Evolutionary conservation across 2,329 filamentous ascomycete species (phyloP).

Genomic region (Colletotrichum endophyticum): DNA sequence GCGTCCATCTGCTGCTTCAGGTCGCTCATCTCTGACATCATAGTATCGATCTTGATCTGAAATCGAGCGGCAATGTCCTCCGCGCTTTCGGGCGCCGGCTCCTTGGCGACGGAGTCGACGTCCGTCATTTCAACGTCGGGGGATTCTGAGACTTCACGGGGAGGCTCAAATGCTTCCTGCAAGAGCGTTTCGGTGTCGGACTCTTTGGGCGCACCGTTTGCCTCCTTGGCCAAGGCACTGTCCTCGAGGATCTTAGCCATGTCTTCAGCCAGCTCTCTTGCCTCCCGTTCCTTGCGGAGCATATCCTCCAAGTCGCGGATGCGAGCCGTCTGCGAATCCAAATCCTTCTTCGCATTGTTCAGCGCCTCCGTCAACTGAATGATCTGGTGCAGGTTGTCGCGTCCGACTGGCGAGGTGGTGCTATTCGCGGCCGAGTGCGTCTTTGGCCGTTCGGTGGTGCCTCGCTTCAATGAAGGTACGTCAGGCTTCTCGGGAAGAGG

Average conservation of each 20-base stretch:
- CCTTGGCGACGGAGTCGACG: conserved; percentile 20
- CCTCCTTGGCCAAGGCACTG: conserved; percentile 40
- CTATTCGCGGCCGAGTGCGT: conserved; percentile 42
- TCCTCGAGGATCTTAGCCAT: conserved; percentile 74
- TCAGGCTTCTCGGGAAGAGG: conserved; percentile 94
- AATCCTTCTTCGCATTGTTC: conserved; percentile 81
- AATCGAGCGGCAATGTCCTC: conserved; percentile 48
- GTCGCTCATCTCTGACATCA: conserved; percentile 80
- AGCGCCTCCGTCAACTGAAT: conserved; percentile 84
- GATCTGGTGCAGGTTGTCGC: conserved; percentile 73
- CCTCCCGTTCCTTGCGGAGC: conserved; percentile 79
- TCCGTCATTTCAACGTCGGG: conserved; percentile 26
- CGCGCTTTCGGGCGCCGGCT: conserved; percentile 36
- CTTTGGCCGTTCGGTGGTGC: conserved; percentile 77
- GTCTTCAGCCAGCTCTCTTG: conserved; percentile 84
- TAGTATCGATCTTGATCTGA: conserved; percentile 75
- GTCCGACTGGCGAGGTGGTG: conserved; percentile 59
- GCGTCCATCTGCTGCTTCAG: conserved; percentile 81
- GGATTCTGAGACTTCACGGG: conserved; percentile 35
- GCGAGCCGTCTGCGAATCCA: conserved; percentile 80
- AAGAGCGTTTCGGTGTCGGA: conserved; percentile 43
- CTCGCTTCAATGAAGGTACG: conserved; percentile 74
- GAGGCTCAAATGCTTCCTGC: conserved; percentile 52
- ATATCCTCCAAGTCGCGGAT: conserved; percentile 83
- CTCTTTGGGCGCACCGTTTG: conserved; percentile 41